These are phyloP conservation scores for Thalassiosira tumida DNA, from an alignment of 352 stramenopile genomes.

Conservation along the genomic window DNA sequence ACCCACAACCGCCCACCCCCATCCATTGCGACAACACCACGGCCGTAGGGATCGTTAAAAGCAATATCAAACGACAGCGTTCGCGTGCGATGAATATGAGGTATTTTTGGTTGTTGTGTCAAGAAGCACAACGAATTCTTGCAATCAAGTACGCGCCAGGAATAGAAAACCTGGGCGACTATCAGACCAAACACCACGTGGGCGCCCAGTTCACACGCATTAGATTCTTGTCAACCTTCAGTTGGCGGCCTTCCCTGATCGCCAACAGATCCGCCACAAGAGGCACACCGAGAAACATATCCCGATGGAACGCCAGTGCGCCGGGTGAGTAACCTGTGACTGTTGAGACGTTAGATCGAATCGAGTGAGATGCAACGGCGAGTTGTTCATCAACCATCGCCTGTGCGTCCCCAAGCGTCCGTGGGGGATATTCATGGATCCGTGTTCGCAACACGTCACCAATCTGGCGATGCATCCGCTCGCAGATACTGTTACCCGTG, in stretches of 20 bases:
- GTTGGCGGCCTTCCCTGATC: no score
- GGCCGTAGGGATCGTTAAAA: background rate
- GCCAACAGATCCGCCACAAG: slow-evolving; percentile 4
- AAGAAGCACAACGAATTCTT: slow-evolving; percentile 45
- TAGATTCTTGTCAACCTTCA: no score
- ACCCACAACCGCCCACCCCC: background rate
- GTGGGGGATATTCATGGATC: background rate
- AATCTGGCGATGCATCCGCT: slow-evolving; percentile 26
- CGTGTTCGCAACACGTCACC: background rate
- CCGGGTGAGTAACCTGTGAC: background rate
- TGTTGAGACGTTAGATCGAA: slow-evolving; percentile 57
- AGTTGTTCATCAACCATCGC: slow-evolving; percentile 77
- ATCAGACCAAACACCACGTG: slow-evolving; percentile 71
- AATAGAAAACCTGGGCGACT: slow-evolving; percentile 48
- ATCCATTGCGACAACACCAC: slow-evolving; percentile 7
- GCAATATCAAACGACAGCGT: background rate
- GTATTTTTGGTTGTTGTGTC: background rate
- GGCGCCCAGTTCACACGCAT: no score
- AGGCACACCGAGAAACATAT: slow-evolving; percentile 35
- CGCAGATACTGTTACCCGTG: slow-evolving; percentile 67
- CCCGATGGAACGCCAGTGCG: slow-evolving; percentile 64
- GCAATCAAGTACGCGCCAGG: slow-evolving; percentile 48
- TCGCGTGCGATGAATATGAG: slow-evolving; percentile 3
- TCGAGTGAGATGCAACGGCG: slow-evolving; percentile 62
- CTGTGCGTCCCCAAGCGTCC: slow-evolving; percentile 47